These are phyloP conservation scores for Metschnikowia orientalis DNA, from an alignment of 805 yeast genomes.

Conservation along the genomic window DNA sequence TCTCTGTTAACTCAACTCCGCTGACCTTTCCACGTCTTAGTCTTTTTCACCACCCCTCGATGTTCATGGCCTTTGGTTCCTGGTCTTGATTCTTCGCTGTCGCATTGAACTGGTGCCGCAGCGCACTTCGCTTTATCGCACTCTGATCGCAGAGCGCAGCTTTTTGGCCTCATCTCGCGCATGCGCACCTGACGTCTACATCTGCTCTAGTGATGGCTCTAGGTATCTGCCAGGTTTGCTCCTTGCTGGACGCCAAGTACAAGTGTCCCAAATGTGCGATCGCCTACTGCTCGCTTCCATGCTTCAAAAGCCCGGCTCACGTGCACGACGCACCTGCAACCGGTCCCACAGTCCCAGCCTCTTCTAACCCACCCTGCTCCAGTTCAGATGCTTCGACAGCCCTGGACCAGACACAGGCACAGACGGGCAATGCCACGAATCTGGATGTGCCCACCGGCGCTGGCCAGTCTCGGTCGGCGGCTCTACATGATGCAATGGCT, in stretches of 20 bases:
- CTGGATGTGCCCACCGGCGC: not conserved
- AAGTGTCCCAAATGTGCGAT: constrained; percentile 51
- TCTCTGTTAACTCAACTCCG: too few relatives aligned
- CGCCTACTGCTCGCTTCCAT: constrained; percentile 53
- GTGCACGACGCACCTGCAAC: constrained; percentile 18
- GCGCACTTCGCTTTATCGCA: too few relatives aligned
- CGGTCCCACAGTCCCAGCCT: too few relatives aligned
- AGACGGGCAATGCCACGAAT: not conserved
- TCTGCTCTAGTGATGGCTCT: constrained; percentile 10
- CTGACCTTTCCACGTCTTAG: too few relatives aligned
- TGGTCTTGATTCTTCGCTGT: not conserved
- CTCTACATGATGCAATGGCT: constrained; percentile 17
- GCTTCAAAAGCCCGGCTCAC: constrained; percentile 51
- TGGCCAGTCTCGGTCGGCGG: not conserved
- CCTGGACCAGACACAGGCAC: not conserved
- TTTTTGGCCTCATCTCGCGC: not conserved
- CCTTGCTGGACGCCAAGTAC: constrained; percentile 40
- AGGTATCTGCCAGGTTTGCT: constrained; percentile 38
- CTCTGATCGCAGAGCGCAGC: not conserved
- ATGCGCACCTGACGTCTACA: constrained; percentile 1
- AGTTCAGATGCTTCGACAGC: too few relatives aligned
- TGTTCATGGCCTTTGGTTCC: too few relatives aligned
- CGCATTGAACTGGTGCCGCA: not conserved
- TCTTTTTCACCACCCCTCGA: too few relatives aligned
- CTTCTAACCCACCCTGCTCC: too few relatives aligned